phyloP scores from a whole-genome alignment of 805 yeast genomes.

The Wickerhamiella lipophila region DNA sequence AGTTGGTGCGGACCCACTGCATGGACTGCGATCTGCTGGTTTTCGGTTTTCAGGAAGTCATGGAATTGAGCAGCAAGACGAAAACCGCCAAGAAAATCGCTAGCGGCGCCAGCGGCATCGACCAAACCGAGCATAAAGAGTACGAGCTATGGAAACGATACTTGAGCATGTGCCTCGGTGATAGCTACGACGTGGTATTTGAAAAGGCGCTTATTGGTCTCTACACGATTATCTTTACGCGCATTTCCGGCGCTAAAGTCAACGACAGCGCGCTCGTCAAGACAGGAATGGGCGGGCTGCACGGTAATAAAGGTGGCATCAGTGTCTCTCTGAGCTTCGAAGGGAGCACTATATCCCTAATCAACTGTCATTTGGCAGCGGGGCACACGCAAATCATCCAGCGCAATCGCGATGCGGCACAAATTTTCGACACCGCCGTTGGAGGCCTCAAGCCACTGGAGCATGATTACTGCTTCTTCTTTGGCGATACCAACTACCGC shows the following conservation, averaged over 20 bases:
- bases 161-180: slow-evolving; percentile 22
- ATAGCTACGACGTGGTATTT: slow-evolving; percentile 44
- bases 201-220: slow-evolving; percentile 82
- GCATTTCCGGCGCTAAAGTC: slow-evolving; percentile 32
- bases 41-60: slow-evolving; percentile 80
- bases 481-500: slow-evolving; percentile 90
- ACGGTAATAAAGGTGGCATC: slow-evolving; percentile 63
- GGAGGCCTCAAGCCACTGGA: slow-evolving; percentile 38
- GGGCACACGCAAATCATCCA: slow-evolving; percentile 73
- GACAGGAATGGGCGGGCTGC: slow-evolving; percentile 89
- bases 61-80: slow-evolving; percentile 76
- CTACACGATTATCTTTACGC: slow-evolving; percentile 53
- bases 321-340: slow-evolving; percentile 55
- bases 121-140: slow-evolving; percentile 23
- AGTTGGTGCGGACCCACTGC: slow-evolving; percentile 16
- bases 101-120: slow-evolving; percentile 29
- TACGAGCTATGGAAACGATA: slow-evolving; percentile 28
- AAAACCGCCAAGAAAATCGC: slow-evolving; percentile 46
- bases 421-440: slow-evolving; percentile 38
- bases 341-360: slow-evolving; percentile 60
- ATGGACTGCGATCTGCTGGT: slow-evolving; percentile 46
- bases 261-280: slow-evolving; percentile 65
- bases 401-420: slow-evolving; percentile 74
- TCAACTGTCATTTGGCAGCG: slow-evolving; percentile 86
- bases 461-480: slow-evolving; percentile 75